Evolutionary conservation across 179 eudicot genomes (phyloP), one percentile per base, ranked within the genome.

Genomic region (Spergularia azorica): DNA sequence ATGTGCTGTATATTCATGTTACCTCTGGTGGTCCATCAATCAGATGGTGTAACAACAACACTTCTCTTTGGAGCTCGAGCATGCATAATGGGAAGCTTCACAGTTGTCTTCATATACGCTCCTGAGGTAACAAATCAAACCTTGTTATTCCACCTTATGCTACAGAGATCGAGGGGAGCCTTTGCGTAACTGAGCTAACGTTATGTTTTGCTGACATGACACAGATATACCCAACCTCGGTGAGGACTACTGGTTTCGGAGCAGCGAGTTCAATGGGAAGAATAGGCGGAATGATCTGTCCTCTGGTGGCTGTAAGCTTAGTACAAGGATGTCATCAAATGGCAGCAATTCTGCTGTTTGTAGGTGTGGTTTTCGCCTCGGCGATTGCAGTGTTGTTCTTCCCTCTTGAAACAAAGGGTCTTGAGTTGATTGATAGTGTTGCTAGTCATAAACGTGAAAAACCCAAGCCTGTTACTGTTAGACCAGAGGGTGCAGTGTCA

Each of bases 231-330:
- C 97, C 98, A 38, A 93, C 98, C 62, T 85, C 87, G 4, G 86
- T 92, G 18, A 86, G 98, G 68, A 82, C 90, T 46, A 94, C 93
- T 0, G 98, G 98, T 0, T 89, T 87, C 16, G 98, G 98, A 39
- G 80, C 85, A 9, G 95, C 98, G 9, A 89, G 88, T 56, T 88
- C 97, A 0, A 83, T 92, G 69, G 97, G 96, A 71, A 86, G 91
- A 85, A 83, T 88, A 6, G 96, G 91, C 0, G 96, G 97, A 39
- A 93, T 93, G 89, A 48, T 91, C n/a, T 87, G 90, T 76, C 96
- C 97, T 38, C 71, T 86, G 5, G 94, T 89, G 63, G 96, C 97
- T 0, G 87, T 93, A 10, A 76, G 79, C 55, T 81, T 93, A 79
- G 86, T 85, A 39, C 87, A 86, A 60, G 82, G 86, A 43, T 91